phyloP scores from a whole-genome alignment of 768 basidiomycete genomes.

The Fibroporia radiculosa region DNA sequence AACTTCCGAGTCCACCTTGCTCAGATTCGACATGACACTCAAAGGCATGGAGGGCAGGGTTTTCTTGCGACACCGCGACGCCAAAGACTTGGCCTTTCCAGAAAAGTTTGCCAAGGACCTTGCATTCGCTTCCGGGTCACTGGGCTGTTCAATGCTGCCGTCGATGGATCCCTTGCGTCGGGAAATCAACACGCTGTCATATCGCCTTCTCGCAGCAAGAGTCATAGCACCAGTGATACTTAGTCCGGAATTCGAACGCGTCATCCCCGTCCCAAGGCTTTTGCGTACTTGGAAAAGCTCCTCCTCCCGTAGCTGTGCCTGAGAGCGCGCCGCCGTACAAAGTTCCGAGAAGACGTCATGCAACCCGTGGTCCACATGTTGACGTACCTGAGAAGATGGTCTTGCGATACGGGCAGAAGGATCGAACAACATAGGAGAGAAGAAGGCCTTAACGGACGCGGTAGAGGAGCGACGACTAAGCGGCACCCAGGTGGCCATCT shows the following conservation, averaged over 20 bases:
- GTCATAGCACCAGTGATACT: constrained; percentile 51
- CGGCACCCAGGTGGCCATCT: constrained; percentile 26
- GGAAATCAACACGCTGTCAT: constrained; percentile 64
- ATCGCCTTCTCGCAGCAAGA: constrained; percentile 44
- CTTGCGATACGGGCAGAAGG: constrained; percentile 59
- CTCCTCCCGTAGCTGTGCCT: constrained; percentile 55
- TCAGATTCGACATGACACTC: constrained; percentile 3
- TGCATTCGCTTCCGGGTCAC: constrained; percentile 1
- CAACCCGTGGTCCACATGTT: constrained; percentile 68
- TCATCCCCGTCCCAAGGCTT: constrained; percentile 34
- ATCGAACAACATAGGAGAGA: constrained; percentile 43
- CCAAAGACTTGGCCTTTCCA: constrained; percentile 10
- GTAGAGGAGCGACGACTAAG: constrained; percentile 49
- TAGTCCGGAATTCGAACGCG: constrained; percentile 51
- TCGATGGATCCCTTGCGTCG: constrained; percentile 45
- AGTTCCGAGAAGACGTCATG: constrained; percentile 75
- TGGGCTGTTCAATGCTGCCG: constrained; percentile 7
- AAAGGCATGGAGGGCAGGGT: constrained; percentile 12
- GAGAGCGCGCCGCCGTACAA: constrained; percentile 59
- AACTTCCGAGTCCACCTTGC: constrained; percentile 6
- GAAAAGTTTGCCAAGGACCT: constrained; percentile 1
- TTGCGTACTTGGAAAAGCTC: constrained; percentile 51
- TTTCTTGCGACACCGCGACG: constrained; percentile 10
- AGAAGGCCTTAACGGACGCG: constrained; percentile 55
- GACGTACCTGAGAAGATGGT: constrained; percentile 55